Evolutionary conservation across 2,329 filamentous ascomycete genomes (phyloP).

Genomic region (Onygenales sp.): DNA sequence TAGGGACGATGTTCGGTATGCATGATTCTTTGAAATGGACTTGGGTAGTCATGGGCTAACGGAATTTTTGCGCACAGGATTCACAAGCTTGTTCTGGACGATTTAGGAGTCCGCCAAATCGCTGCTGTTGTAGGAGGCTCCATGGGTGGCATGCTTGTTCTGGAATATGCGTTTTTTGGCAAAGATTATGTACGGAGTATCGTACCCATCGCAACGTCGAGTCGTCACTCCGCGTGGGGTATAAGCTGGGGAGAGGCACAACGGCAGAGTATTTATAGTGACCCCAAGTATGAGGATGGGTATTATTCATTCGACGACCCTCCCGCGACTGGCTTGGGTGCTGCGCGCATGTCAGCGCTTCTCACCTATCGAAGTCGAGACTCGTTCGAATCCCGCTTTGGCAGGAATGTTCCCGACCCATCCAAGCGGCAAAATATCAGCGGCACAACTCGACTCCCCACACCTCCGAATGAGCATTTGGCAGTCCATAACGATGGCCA

Average conservation of each 20-base stretch:
- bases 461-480: conserved; percentile 63
- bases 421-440: conserved; percentile 76
- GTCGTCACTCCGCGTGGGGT: conserved; percentile 48
- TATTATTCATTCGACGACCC: conserved; percentile 87
- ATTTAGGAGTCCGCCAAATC: conserved; percentile 44
- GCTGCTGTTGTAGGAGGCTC: conserved; percentile 48
- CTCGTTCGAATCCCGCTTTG: conserved; percentile 92
- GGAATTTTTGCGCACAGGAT: conserved; percentile 26
- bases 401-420: conserved; percentile 81
- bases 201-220: conserved; percentile 47
- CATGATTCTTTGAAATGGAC: conserved; percentile 5
- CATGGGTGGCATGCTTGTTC: conserved; percentile 49
- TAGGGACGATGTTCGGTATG: conserved; percentile 87
- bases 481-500: conserved; percentile 78
- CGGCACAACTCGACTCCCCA: conserved; percentile 48
- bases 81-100: conserved; percentile 46
- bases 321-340: conserved; percentile 75
- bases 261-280: conserved; percentile 72
- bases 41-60: neutral
- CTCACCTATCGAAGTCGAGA: conserved; percentile 94
- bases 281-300: conserved; percentile 96
- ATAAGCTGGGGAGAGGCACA: conserved; percentile 52
- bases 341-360: conserved; percentile 92
- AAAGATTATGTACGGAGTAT: conserved; percentile 48
- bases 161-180: conserved; percentile 62